Evolutionary conservation across 192 early-diverging fungal species (phyloP).

Genomic region (Phlyctochytrium bullatum): DNA sequence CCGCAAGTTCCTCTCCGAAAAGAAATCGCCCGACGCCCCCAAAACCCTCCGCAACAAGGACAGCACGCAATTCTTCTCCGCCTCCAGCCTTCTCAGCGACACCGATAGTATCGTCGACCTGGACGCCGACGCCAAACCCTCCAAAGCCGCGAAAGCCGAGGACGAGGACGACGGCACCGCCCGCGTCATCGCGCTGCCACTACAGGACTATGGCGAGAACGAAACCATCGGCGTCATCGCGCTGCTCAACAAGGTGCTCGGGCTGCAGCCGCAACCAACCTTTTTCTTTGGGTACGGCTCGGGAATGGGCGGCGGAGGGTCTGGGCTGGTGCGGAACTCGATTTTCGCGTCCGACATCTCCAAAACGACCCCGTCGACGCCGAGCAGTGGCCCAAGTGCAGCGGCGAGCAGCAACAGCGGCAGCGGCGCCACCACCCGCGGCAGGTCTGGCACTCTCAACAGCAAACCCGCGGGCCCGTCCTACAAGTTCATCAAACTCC

Average conservation of each 20-base stretch:
- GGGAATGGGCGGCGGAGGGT: not conserved
- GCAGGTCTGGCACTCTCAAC: not conserved
- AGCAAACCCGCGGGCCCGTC: constrained; percentile 5
- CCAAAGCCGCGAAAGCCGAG: not conserved
- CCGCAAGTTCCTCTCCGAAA: not conserved
- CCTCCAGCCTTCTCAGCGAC: not conserved
- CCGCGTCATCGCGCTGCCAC: constrained; percentile 16
- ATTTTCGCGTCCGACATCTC: not conserved
- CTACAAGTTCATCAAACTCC: constrained; percentile 21
- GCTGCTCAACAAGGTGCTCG: constrained; percentile 33
- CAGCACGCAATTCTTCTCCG: not conserved
- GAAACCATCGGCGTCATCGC: constrained; percentile 29
- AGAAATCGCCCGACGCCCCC: not conserved
- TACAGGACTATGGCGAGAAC: constrained; percentile 14
- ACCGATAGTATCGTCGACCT: not conserved
- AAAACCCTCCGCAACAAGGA: not conserved
- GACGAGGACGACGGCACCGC: not conserved
- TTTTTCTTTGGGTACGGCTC: constrained; percentile 34
- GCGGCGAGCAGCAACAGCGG: not conserved
- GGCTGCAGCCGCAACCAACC: constrained; percentile 22
- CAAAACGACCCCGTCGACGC: not conserved
- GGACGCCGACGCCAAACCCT: not conserved
- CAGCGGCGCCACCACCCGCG: not conserved
- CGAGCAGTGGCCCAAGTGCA: too few relatives aligned
- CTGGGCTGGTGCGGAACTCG: not conserved